A percentile compares a stretch with the other conserved stretches of the same genome.
These are phyloP conservation scores for Ascoidea tarda DNA, from an alignment of 805 yeast species.

Conservation along the genomic window DNA sequence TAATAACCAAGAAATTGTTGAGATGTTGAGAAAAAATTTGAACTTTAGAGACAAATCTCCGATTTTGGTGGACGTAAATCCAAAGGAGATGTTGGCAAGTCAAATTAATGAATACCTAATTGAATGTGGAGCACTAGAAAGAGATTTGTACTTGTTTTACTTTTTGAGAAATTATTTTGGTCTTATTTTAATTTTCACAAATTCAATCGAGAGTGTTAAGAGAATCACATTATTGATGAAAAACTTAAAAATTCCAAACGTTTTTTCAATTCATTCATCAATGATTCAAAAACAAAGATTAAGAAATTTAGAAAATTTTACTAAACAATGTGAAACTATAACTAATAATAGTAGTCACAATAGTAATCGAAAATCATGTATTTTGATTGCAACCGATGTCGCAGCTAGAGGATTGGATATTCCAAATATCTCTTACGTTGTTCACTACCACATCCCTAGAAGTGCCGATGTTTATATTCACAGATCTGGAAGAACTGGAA, in stretches of 20 bases:
- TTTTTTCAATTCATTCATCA: conserved; percentile 76
- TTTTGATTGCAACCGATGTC: conserved; percentile 87
- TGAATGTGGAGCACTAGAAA: conserved; percentile 76
- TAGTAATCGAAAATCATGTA: conserved; percentile 36
- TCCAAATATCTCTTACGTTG: conserved; percentile 80
- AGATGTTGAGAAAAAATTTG: conserved; percentile 52
- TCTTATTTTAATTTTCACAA: conserved; percentile 79
- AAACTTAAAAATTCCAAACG: conserved; percentile 48
- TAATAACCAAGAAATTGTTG: conserved; percentile 47
- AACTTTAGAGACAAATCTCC: conserved; percentile 60
- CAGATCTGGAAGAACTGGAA: conserved; percentile 96
- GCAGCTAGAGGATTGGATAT: conserved; percentile 98
- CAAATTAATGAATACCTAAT: conserved; percentile 73
- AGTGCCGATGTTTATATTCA: conserved; percentile 91
- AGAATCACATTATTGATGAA: conserved; percentile 65
- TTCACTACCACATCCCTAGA: conserved; percentile 91
- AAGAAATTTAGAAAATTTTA: conserved; percentile 72
- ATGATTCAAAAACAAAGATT: conserved; percentile 93
- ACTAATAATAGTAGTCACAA: conserved; percentile 7
- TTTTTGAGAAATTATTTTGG: conserved; percentile 81
- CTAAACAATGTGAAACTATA: conserved; percentile 27
- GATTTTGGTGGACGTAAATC: conserved; percentile 69
- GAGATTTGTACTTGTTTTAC: conserved; percentile 84
- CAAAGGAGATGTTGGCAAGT: conserved; percentile 64
- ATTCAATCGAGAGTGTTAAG: conserved; percentile 90